phyloP scores from a whole-genome alignment of 169 alveolate genomes.

The Cryptosporidium sp. region DNA sequence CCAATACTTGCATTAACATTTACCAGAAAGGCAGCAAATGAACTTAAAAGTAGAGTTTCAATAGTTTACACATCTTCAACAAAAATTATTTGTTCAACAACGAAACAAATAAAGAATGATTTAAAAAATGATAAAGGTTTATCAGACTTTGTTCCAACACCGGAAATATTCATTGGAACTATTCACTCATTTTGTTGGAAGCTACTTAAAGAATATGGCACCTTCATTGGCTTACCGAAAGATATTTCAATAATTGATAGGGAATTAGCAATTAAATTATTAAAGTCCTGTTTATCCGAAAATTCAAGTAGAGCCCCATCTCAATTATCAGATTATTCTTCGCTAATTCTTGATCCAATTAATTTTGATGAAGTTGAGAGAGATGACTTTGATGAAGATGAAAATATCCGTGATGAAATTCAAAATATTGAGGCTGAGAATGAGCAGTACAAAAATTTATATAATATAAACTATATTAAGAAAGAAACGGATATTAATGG shows the following conservation, averaged over 20 bases:
- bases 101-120: not conserved
- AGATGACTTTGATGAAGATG: constrained; percentile 54
- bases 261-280: constrained; percentile 21
- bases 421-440: not conserved
- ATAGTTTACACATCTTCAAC: constrained; percentile 51
- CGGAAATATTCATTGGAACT: constrained; percentile 77
- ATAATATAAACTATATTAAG: not conserved
- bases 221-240: constrained; percentile 73
- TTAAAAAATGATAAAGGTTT: not conserved
- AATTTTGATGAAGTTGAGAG: constrained; percentile 19
- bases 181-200: constrained; percentile 81
- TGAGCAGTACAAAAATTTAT: not conserved
- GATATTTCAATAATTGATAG: constrained; percentile 25
- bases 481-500: not conserved
- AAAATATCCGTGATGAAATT: not conserved
- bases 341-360: not conserved
- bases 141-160: not conserved
- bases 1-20: constrained; percentile 81
- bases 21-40: constrained; percentile 81
- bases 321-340: constrained; percentile 7
- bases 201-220: constrained; percentile 68
- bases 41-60: constrained; percentile 76
- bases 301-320: constrained; percentile 1
- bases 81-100: not conserved
- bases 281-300: constrained; percentile 38